A percentile compares a stretch with the other conserved stretches of the same genome.
Evolutionary conservation across 176 grass and related monocot genomes (phyloP).

Genomic region (Cocos nucifera): DNA sequence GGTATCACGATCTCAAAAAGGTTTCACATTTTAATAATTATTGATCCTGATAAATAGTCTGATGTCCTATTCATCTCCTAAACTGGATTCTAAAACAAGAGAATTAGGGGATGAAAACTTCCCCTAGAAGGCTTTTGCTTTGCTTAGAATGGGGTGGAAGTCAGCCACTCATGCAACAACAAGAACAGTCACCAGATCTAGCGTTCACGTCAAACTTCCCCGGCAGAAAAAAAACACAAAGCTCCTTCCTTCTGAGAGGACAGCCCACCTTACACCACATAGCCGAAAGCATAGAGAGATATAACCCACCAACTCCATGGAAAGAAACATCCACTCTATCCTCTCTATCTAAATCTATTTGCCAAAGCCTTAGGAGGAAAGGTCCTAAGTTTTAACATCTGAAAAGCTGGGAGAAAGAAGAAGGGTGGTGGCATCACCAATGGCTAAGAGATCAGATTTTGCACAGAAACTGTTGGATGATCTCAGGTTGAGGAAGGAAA

Average conservation of each 20-base stretch:
- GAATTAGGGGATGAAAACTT: conserved; percentile 14
- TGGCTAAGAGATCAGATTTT: conserved; percentile 56
- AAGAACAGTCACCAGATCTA: conserved; percentile 14
- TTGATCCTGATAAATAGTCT: no score
- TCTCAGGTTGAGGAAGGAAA: conserved; percentile 66
- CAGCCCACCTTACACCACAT: conserved; percentile 29
- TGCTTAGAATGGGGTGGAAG: conserved; percentile 63
- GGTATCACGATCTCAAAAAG: no score
- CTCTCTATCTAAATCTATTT: no score
- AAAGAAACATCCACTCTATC: conserved; percentile 10
- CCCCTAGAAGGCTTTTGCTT: conserved; percentile 30
- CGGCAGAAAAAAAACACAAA: not conserved
- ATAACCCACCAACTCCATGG: conserved; percentile 30
- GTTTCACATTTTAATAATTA: no score
- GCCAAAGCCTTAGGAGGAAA: no score
- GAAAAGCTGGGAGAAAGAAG: no score
- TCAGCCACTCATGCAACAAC: conserved; percentile 18
- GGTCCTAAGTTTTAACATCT: no score
- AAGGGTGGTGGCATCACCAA: not conserved
- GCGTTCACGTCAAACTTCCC: conserved; percentile 35
- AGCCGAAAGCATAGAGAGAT: conserved; percentile 9
- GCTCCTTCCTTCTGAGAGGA: conserved; percentile 1
- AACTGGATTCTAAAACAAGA: not conserved
- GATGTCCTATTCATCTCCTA: no score
- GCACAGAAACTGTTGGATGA: conserved; percentile 83